A percentile compares a stretch with the other conserved stretches of the same genome.
Evolutionary conservation across 805 yeast genomes (phyloP).

Genomic region (Priceomyces fermenticarens): DNA sequence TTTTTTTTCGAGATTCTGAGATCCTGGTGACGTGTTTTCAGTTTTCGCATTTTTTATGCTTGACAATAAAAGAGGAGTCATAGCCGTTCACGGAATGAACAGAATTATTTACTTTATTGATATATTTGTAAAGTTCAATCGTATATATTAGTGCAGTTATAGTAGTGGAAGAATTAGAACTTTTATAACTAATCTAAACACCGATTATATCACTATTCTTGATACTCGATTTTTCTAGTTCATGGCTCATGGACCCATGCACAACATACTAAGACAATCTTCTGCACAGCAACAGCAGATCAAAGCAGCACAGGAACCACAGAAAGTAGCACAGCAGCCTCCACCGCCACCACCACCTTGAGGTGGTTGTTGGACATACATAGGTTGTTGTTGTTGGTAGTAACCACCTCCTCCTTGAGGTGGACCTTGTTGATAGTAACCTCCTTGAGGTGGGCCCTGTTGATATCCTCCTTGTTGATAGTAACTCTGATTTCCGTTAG

Average conservation of each 20-base stretch:
- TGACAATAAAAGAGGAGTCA: no score
- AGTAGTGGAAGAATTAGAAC: no score
- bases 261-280: constrained; percentile 13
- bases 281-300: constrained; percentile 35
- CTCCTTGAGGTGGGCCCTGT: constrained; percentile 22
- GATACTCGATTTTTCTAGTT: not conserved
- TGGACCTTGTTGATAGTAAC: constrained; percentile 16
- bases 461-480: constrained; percentile 23
- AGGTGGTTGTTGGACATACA: constrained; percentile 41
- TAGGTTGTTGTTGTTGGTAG: constrained; percentile 41
- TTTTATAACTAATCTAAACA: no score
- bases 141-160: no score
- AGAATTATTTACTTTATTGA: no score
- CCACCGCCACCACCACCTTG: constrained; percentile 21
- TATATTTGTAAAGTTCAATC: no score
- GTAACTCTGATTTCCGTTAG: constrained; percentile 7
- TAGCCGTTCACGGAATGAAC: no score
- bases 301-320: constrained; percentile 39
- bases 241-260: constrained; percentile 5
- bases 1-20: not conserved
- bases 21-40: no score
- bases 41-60: no score
- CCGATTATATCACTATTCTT: no score
- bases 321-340: constrained; percentile 32
- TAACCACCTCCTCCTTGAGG: constrained; percentile 24